Percentiles rank a stretch among this genome's conserved stretches.
Evolutionary conservation across 441 rosid species (phyloP).

Genomic region (Eutrema salsugineum): DNA sequence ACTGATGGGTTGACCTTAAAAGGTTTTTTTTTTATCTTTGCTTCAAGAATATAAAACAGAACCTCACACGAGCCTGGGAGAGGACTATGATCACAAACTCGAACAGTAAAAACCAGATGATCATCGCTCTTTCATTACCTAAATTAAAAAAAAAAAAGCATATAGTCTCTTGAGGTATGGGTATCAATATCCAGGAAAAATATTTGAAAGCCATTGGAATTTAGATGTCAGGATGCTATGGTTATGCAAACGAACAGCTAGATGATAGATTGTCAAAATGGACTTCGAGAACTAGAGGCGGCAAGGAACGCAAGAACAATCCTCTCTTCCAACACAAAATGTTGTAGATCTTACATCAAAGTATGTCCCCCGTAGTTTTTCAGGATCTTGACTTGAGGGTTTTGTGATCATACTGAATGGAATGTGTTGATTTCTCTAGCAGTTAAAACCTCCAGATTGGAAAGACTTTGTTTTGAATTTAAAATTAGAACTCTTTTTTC

Average conservation of each 20-base stretch:
- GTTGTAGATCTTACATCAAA: constrained; percentile 61
- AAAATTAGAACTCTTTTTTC: not conserved
- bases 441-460: too few species aligned
- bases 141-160: constrained; percentile 1
- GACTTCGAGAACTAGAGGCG: constrained; percentile 67
- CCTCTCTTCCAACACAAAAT: constrained; percentile 64
- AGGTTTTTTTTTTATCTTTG: constrained; percentile 88
- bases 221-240: constrained; percentile 35
- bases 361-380: too few species aligned
- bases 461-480: not conserved
- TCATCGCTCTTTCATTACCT: constrained; percentile 55
- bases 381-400: too few species aligned
- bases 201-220: not conserved
- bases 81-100: constrained; percentile 56
- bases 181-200: not conserved
- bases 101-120: constrained; percentile 62
- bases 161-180: not conserved
- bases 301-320: constrained; percentile 67
- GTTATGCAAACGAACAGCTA: constrained; percentile 63
- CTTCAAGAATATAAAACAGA: constrained; percentile 82
- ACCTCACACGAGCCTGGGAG: constrained; percentile 57
- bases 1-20: constrained; percentile 48
- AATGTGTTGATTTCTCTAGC: too few species aligned
- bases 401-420: too few species aligned
- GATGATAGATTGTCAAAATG: constrained; percentile 50